A percentile compares a stretch with the other conserved stretches of the same genome.
Evolutionary conservation across 768 basidiomycete genomes (phyloP).

Genomic region (Phlegmacium glaucopus): DNA sequence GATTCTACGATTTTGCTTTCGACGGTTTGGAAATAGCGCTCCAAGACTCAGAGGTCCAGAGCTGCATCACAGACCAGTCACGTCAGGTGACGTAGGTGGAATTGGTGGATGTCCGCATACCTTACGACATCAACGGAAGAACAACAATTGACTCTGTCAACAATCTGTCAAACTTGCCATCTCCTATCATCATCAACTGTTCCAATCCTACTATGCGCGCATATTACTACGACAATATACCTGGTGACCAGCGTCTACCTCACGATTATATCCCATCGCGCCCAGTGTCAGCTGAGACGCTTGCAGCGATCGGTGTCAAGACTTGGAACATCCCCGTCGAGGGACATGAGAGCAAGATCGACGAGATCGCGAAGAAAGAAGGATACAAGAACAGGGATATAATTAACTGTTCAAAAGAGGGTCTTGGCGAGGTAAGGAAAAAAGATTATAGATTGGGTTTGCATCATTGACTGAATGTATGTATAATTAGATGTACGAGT

Average conservation of each 20-base stretch:
- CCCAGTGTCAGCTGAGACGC: constrained; percentile 44
- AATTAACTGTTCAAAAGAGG: constrained; percentile 74
- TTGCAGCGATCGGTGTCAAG: constrained; percentile 60
- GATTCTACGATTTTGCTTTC: too few species aligned
- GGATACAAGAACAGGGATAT: constrained; percentile 83
- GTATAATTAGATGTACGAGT: constrained; percentile 55
- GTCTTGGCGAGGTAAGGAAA: constrained; percentile 62
- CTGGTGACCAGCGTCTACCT: constrained; percentile 77
- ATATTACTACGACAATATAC: constrained; percentile 71
- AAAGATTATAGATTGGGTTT: too few species aligned
- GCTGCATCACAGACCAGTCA: too few species aligned
- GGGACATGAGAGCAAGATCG: constrained; percentile 50
- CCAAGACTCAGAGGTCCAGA: too few species aligned
- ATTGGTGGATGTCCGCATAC: too few species aligned
- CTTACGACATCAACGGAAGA: too few species aligned
- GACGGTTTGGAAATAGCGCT: too few species aligned
- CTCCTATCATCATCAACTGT: not conserved
- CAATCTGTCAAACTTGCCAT: not conserved
- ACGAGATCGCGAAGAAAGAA: constrained; percentile 61
- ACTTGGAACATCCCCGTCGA: constrained; percentile 67
- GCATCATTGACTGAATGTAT: too few species aligned
- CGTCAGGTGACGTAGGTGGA: too few species aligned
- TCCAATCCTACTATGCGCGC: constrained; percentile 65
- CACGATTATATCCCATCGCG: constrained; percentile 69
- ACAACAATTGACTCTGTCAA: not conserved